phyloP scores from a whole-genome alignment of 768 basidiomycete genomes.

The Collybia mongolica region DNA sequence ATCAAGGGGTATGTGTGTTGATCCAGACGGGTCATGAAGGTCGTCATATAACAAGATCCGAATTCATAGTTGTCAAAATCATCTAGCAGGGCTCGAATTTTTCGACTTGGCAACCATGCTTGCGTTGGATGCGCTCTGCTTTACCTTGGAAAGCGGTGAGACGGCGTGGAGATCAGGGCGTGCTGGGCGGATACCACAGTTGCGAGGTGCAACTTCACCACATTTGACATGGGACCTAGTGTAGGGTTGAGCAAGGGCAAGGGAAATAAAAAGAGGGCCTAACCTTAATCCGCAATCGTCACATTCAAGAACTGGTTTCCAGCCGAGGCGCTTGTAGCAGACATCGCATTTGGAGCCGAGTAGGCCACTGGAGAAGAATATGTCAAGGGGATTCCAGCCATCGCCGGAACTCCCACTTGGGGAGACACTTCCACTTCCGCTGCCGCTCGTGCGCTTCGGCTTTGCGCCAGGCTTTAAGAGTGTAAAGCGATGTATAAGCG shows the following conservation, averaged over 20 bases:
- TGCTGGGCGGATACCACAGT: conserved; percentile 64
- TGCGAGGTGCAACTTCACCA: conserved; percentile 76
- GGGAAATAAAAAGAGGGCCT: conserved; percentile 16
- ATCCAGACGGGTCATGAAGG: not conserved
- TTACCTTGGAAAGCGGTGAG: conserved; percentile 39
- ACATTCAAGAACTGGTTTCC: conserved; percentile 84
- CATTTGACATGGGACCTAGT: conserved; percentile 83
- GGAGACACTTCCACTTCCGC: conserved; percentile 26
- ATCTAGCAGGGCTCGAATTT: conserved; percentile 20
- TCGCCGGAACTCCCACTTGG: conserved; percentile 27
- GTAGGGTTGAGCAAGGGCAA: conserved; percentile 7
- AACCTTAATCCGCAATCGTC: conserved; percentile 85
- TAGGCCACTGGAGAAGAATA: conserved; percentile 74
- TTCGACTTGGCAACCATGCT: conserved; percentile 27
- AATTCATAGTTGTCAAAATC: not conserved
- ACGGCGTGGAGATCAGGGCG: conserved; percentile 27
- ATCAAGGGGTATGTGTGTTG: not conserved
- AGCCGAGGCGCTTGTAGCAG: conserved; percentile 78
- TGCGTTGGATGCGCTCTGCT: conserved; percentile 32
- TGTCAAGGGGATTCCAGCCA: conserved; percentile 75
- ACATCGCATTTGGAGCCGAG: conserved; percentile 79
- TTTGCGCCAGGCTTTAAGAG: conserved; percentile 78
- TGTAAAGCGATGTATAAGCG: conserved; percentile 82
- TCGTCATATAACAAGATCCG: not conserved
- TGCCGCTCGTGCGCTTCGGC: conserved; percentile 39